Conservation (phyloP, 129 eudicot species). For the Flaveria ramosissima region DNA sequence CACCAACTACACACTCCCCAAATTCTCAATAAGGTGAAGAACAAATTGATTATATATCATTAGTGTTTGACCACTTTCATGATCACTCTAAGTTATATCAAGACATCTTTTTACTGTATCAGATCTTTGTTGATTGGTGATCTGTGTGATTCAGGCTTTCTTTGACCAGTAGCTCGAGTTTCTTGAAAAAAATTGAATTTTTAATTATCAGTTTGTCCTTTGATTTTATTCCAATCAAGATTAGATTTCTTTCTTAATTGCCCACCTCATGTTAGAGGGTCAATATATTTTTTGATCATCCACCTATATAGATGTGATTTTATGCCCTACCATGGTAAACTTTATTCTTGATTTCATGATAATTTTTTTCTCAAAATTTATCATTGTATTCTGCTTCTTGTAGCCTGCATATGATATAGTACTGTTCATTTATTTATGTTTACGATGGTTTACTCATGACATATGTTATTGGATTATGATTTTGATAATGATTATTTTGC, state of each 20-base stretch:
- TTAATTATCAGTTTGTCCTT: conserved; percentile 17
- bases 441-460: conserved; percentile 14
- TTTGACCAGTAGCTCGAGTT: conserved; percentile 32
- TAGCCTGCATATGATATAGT: conserved; percentile 33
- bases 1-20: conserved; percentile 37
- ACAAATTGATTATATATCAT: neutral
- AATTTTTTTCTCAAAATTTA: neutral
- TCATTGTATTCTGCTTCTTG: conserved; percentile 17
- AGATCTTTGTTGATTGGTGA: conserved; percentile 42
- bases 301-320: conserved; percentile 29
- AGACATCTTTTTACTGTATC: conserved; percentile 34
- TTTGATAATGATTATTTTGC: neutral
- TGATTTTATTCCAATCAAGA: conserved; percentile 21
- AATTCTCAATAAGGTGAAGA: conserved; percentile 74
- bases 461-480: neutral
- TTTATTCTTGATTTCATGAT: neutral
- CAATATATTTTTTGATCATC: conserved; percentile 15
- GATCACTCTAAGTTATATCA: conserved; percentile 6
- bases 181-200: conserved; percentile 28
- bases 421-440: neutral
- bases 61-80: conserved; percentile 15
- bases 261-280: conserved; percentile 11
- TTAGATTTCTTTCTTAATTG: conserved; percentile 18
- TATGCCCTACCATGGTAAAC: conserved; percentile 31
- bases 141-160: conserved; percentile 32